Evolutionary conservation across 1,284 basidiomycete species (phyloP), one percentile per base, ranked within the genome.

Genomic region (Mrakiaceae sp.): DNA sequence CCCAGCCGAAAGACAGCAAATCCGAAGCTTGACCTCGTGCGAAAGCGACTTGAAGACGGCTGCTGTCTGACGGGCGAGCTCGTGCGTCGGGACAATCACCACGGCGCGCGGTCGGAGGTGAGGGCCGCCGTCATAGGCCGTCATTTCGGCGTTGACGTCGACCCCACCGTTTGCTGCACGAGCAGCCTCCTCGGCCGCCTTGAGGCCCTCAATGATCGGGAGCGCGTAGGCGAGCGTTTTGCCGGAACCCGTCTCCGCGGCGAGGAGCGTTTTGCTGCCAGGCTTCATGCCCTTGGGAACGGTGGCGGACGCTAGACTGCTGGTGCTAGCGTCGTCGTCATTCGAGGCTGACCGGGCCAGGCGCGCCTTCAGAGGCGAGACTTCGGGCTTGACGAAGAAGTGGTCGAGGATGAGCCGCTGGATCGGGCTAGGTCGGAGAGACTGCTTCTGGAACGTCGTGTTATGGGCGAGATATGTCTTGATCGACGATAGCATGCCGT

Each of bases 221-320:
- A 93, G 79, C 48, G 93, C 81, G 72, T 92, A 93, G 0, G 90
- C 90, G n/a, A 92, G 81, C 3, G 87, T 90, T 77, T 94, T 94
- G 1, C 90, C 90, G 0, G 88, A 90, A 7, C 90, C 90, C 0
- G 90, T 93, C 75, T 93, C 90, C 0, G 87, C 86, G 0, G 88
- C 90, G 1, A 94, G 80, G 9, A 93, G 79, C 42, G 65, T 66
- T 53, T 66, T 66, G 14, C 49, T 48, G 9, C 60, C 60, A 5
- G 60, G 55, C 47, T 44, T 27, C 49, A 66, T 58, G 5, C 60
- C 55, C 10, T 56, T 54, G 11, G 64, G 48, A 3, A 50, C 40
- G 16, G n/a, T 14, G 11, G 5, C 58, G 40, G 40, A n/a, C 3
- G 11, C 50, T 4, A 39, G 8, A 2, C 7, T 16, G 44, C 6